Conservation (phyloP, 495 filamentous ascomycete genomes). For the Xylaria bambusicola region DNA sequence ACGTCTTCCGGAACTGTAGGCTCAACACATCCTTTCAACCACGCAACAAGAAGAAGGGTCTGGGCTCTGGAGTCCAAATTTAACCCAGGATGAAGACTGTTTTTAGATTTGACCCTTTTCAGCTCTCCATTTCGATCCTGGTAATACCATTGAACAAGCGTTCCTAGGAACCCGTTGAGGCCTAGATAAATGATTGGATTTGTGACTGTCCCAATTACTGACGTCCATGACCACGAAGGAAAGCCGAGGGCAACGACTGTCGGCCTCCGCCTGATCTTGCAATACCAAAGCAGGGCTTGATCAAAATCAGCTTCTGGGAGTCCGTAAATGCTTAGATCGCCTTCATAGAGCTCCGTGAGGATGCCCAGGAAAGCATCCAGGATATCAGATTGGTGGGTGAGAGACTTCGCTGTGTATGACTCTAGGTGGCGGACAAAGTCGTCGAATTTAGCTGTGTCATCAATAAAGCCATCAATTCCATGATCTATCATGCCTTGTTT, state of each 20-base stretch:
- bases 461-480: not conserved
- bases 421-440: slow-evolving; percentile 2
- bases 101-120: not conserved
- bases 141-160: not conserved
- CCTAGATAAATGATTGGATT: not conserved
- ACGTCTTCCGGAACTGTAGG: slow-evolving; percentile 5
- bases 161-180: not conserved
- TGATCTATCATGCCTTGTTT: not conserved
- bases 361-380: slow-evolving; percentile 5
- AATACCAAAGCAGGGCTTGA: slow-evolving; percentile 1
- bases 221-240: slow-evolving; percentile 5
- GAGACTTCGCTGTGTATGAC: not conserved
- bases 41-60: not conserved
- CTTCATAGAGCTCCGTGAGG: not conserved
- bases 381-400: not conserved
- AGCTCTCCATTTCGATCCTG: slow-evolving; percentile 1
- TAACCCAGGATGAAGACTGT: not conserved
- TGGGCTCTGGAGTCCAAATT: not conserved
- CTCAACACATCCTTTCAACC: slow-evolving; percentile 1
- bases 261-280: not conserved
- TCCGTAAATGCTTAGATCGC: not conserved
- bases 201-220: not conserved
- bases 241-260: not conserved
- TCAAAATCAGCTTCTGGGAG: slow-evolving; percentile 2
- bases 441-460: not conserved